These are phyloP conservation scores for Candida coquimbonensis DNA, from an alignment of 805 yeast species.

Conservation along the genomic window DNA sequence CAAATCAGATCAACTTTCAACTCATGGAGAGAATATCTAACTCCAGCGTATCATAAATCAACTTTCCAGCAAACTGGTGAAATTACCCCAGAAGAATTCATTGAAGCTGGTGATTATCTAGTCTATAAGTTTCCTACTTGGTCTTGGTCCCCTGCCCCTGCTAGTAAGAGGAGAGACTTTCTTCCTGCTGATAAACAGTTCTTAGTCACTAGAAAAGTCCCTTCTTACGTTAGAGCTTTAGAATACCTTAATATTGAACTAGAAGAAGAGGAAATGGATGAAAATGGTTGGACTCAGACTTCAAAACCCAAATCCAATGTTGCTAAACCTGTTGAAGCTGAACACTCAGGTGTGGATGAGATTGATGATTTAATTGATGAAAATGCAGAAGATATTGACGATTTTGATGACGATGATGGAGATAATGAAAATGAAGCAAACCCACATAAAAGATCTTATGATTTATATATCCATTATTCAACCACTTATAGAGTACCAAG, in stretches of 20 bases:
- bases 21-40: conserved; percentile 83
- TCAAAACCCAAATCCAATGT: conserved; percentile 17
- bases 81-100: conserved; percentile 93
- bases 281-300: conserved; percentile 55
- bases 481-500: conserved; percentile 96
- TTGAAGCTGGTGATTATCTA: conserved; percentile 87
- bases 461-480: conserved; percentile 84
- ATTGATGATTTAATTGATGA: conserved; percentile 30
- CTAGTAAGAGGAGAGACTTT: conserved; percentile 52
- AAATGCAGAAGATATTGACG: conserved; percentile 29
- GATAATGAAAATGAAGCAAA: conserved; percentile 22
- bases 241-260: conserved; percentile 36
- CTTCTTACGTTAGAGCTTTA: conserved; percentile 69
- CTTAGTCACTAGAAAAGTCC: conserved; percentile 83
- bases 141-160: conserved; percentile 75
- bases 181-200: conserved; percentile 84
- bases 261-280: conserved; percentile 32
- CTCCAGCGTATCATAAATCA: conserved; percentile 85
- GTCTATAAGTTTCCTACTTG: conserved; percentile 93
- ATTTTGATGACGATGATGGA: conserved; percentile 38
- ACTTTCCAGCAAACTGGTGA: conserved; percentile 84
- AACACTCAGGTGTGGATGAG: conserved; percentile 29
- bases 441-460: conserved; percentile 61
- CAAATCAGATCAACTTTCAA: conserved; percentile 66
- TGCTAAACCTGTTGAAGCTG: background rate